Conservation (phyloP, 441 rosid species). For the Aquilaria agallochum region DNA sequence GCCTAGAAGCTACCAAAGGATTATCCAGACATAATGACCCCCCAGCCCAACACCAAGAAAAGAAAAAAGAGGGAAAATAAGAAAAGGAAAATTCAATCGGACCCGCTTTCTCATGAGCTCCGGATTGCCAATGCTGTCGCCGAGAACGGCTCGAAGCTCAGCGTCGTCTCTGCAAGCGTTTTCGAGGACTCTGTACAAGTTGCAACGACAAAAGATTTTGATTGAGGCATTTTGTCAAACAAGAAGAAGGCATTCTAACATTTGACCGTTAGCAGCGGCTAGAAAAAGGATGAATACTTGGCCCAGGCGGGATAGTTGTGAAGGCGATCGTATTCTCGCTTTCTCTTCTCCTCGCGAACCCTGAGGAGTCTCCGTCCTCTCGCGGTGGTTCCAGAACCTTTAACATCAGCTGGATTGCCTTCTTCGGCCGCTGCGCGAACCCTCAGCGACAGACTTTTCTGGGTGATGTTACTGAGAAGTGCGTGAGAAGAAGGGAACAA, state of each 20-base stretch:
- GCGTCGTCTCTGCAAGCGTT: constrained; percentile 77
- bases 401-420: constrained; percentile 12
- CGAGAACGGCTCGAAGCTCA: constrained; percentile 89
- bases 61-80: not conserved
- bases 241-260: constrained; percentile 1
- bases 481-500: not conserved
- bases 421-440: constrained; percentile 13
- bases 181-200: constrained; percentile 58
- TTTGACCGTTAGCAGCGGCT: constrained; percentile 1
- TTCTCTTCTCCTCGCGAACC: constrained; percentile 84
- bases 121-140: constrained; percentile 90
- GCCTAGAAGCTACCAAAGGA: too few relatives aligned
- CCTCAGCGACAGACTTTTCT: not conserved
- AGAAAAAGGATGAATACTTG: constrained; percentile 29
- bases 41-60: too few relatives aligned
- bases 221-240: constrained; percentile 33
- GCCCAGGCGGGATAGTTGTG: constrained; percentile 92
- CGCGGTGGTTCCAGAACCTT: constrained; percentile 78
- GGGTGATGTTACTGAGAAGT: not conserved
- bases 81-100: not conserved
- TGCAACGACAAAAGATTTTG: not conserved
- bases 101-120: constrained; percentile 91
- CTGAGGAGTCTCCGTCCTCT: constrained; percentile 79
- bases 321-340: constrained; percentile 69
- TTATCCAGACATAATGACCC: too few relatives aligned